These are phyloP conservation scores for Gamarada debralockiae DNA, from an alignment of 495 filamentous ascomycete species.

Conservation along the genomic window DNA sequence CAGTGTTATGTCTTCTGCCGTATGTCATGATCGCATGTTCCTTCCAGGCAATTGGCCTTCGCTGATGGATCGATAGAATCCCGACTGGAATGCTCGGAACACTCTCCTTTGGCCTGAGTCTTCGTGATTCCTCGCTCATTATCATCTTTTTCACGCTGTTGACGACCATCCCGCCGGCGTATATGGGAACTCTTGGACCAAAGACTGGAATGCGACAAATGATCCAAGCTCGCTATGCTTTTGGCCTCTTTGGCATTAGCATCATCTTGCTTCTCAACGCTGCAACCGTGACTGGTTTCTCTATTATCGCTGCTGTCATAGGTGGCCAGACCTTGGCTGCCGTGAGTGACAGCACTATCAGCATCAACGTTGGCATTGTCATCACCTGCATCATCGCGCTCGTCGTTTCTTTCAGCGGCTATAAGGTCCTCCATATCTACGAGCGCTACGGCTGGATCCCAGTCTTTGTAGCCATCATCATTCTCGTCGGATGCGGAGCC, in stretches of 20 bases:
- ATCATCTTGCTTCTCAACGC: conserved; percentile 37
- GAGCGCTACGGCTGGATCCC: conserved; percentile 57
- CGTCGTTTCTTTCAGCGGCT: conserved; percentile 53
- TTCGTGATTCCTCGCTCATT: conserved; percentile 43
- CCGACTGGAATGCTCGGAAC: conserved; percentile 53
- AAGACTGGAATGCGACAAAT: conserved; percentile 47
- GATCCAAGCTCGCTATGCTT: conserved; percentile 45
- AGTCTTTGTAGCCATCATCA: conserved; percentile 44
- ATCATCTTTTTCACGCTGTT: conserved; percentile 51
- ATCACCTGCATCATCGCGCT: conserved; percentile 44
- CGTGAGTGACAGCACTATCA: conserved; percentile 41
- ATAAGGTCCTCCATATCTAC: conserved; percentile 49
- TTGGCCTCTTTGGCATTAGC: conserved; percentile 27
- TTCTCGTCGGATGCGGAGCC: conserved; percentile 41
- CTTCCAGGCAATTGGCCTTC: neutral
- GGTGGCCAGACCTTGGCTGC: conserved; percentile 45
- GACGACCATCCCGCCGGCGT: neutral
- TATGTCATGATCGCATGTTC: conserved; percentile 21
- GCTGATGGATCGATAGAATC: conserved; percentile 30
- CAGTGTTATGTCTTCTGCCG: conserved; percentile 35
- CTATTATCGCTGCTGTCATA: conserved; percentile 39
- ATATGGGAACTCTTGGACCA: neutral
- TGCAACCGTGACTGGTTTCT: conserved; percentile 46
- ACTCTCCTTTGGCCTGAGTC: conserved; percentile 37
- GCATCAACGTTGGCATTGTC: conserved; percentile 42